Percentiles rank a stretch among this genome's conserved stretches.
These are phyloP conservation scores for Ceratopteris richardii DNA, from an alignment of 75 land plant genomes.

Conservation along the genomic window DNA sequence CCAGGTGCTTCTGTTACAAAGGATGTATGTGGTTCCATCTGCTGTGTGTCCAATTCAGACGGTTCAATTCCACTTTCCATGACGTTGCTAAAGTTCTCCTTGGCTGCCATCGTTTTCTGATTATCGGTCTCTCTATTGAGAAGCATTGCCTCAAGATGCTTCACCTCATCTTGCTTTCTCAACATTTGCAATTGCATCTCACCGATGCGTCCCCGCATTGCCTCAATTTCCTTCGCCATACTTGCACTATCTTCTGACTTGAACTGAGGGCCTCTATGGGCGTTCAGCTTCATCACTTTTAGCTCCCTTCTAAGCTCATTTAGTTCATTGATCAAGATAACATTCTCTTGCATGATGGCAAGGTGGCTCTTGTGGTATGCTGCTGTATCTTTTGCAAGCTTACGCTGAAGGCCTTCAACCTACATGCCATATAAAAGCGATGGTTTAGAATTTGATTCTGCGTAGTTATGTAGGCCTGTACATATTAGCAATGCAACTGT, in stretches of 20 bases:
- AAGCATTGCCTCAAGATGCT: neutral
- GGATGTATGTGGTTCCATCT: too few relatives aligned
- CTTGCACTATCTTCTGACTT: constrained; percentile 7
- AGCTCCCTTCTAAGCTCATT: constrained; percentile 24
- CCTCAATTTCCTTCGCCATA: constrained; percentile 5
- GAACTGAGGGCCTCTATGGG: constrained; percentile 13
- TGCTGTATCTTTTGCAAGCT: constrained; percentile 22
- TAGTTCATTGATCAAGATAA: constrained; percentile 17
- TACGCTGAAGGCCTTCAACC: constrained; percentile 21
- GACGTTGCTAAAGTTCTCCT: too few relatives aligned
- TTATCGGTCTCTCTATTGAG: too few relatives aligned
- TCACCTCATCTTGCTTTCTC: constrained; percentile 1
- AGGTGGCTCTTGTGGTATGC: constrained; percentile 17
- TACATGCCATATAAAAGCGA: constrained; percentile 6
- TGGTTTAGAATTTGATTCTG: neutral
- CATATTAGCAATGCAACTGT: too few relatives aligned
- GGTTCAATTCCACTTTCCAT: too few relatives aligned
- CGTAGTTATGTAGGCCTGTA: too few relatives aligned
- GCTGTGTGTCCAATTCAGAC: too few relatives aligned
- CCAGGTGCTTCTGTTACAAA: too few relatives aligned
- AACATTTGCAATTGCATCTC: constrained; percentile 1
- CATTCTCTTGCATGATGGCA: constrained; percentile 21
- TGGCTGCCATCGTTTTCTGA: too few relatives aligned
- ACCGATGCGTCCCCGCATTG: neutral
- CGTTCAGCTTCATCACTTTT: constrained; percentile 13